A percentile compares a stretch with the other conserved stretches of the same genome.
phyloP scores from a whole-genome alignment of 345 rosid genomes.

The Odontarrhena argentea region DNA sequence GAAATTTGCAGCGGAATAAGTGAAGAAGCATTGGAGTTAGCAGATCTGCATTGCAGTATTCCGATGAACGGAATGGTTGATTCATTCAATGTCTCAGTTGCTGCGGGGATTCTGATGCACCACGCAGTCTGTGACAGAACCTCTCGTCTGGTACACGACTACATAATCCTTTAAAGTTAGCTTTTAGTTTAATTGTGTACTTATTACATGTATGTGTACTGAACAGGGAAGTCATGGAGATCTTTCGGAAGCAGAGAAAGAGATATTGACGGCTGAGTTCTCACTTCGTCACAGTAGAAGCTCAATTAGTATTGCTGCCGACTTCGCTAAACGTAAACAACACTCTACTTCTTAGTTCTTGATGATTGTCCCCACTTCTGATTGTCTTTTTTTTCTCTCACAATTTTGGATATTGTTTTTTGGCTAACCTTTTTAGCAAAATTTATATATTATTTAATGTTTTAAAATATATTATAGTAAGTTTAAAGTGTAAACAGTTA shows the following conservation, averaged over 20 bases:
- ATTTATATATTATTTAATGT: too few species aligned
- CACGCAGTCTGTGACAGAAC: conserved; percentile 85
- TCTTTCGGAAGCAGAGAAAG: conserved; percentile 65
- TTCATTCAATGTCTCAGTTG: conserved; percentile 96
- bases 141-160: conserved; percentile 61
- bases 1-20: conserved; percentile 73
- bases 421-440: too few species aligned
- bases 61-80: conserved; percentile 99
- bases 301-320: conserved; percentile 64
- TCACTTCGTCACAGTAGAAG: conserved; percentile 80
- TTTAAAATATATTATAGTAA: too few species aligned
- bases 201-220: background rate
- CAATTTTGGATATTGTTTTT: background rate
- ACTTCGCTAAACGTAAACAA: conserved; percentile 60
- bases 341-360: conserved; percentile 4
- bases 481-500: too few species aligned
- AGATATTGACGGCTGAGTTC: conserved; percentile 84
- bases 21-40: conserved; percentile 70
- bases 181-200: background rate
- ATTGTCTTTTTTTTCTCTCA: background rate
- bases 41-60: conserved; percentile 83
- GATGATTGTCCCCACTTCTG: background rate
- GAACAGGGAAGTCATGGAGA: conserved; percentile 85
- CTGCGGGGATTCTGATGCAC: conserved; percentile 93
- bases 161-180: conserved; percentile 2